phyloP scores from a whole-genome alignment of 2,329 filamentous ascomycete species.

The Didymella exigua region DNA sequence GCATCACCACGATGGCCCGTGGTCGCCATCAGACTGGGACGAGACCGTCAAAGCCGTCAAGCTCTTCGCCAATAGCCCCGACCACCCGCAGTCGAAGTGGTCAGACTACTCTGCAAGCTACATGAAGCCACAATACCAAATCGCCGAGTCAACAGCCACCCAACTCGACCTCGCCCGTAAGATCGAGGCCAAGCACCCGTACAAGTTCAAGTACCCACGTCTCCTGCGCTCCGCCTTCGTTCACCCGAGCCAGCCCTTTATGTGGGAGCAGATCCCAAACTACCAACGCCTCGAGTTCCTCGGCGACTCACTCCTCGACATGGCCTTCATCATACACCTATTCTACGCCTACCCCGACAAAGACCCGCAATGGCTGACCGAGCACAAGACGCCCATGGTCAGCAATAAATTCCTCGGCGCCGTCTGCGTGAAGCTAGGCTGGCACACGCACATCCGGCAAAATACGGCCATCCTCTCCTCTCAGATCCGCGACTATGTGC shows the following conservation, averaged over 20 bases:
- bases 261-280: conserved; percentile 78
- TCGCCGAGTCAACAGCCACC: conserved; percentile 63
- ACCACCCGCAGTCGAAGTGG: conserved; percentile 73
- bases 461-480: conserved; percentile 57
- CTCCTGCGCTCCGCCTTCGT: conserved; percentile 84
- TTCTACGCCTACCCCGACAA: conserved; percentile 77
- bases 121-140: conserved; percentile 73
- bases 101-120: conserved; percentile 75
- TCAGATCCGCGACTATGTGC: conserved; percentile 61
- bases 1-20: conserved; percentile 52
- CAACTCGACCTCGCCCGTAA: conserved; percentile 71
- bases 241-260: conserved; percentile 79
- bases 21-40: conserved; percentile 59
- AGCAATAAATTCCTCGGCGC: conserved; percentile 92
- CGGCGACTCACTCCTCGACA: conserved; percentile 86
- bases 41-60: conserved; percentile 70
- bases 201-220: conserved; percentile 74
- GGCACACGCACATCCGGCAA: conserved; percentile 73
- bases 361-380: conserved; percentile 95
- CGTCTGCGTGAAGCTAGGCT: conserved; percentile 76
- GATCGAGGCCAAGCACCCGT: conserved; percentile 65
- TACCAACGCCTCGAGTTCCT: conserved; percentile 94
- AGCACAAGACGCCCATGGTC: conserved; percentile 99
- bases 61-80: conserved; percentile 69
- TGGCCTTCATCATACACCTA: conserved; percentile 81